Evolutionary conservation across 2,329 filamentous ascomycete species (phyloP).

Genomic region (Pseudopyricularia cyperi): DNA sequence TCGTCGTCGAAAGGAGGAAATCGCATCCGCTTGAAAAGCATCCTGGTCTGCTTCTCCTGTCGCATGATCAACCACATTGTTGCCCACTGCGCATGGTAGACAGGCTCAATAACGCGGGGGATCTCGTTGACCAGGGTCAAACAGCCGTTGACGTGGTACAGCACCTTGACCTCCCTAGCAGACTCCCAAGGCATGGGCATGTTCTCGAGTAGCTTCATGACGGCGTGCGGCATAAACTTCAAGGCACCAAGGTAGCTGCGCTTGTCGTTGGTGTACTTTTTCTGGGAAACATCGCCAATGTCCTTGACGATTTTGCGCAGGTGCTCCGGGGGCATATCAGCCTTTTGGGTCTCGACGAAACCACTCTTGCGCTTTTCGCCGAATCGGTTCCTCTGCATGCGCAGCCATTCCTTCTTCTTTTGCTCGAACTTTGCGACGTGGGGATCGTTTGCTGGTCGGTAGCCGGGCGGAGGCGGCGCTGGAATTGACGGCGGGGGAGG

Average conservation of each 20-base stretch:
- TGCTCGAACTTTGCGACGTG: conserved; percentile 90
- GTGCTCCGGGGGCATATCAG: conserved; percentile 97
- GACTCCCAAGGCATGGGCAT: conserved; percentile 99
- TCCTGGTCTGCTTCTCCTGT: conserved; percentile 88
- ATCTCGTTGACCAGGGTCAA: conserved; percentile 94
- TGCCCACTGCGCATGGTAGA: conserved; percentile 97
- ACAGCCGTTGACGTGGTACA: conserved; percentile 97
- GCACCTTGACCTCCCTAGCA: conserved; percentile 86
- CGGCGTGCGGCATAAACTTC: conserved; percentile 98
- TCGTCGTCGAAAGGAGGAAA: conserved; percentile 98
- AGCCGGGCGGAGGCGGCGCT: conserved; percentile 74
- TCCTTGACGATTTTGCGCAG: conserved; percentile 96
- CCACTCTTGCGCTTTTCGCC: conserved; percentile 94
- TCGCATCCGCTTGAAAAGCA: conserved; percentile 97
- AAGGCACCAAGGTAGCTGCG: conserved; percentile 91
- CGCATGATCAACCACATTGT: conserved; percentile 99
- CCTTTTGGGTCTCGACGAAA: conserved; percentile 96
- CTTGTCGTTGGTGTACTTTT: conserved; percentile 98
- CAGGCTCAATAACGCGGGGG: conserved; percentile 90
- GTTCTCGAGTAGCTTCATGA: conserved; percentile 92
- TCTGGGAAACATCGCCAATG: conserved; percentile 97
- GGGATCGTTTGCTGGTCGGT: conserved; percentile 66
- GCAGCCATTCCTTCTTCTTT: conserved; percentile 98
- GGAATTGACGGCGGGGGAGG: conserved; percentile 42
- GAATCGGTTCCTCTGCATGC: conserved; percentile 80